Percentiles rank a stretch among this genome's conserved stretches.
phyloP scores from a whole-genome alignment of 2,329 filamentous ascomycete species.

The Xylaria digitata region DNA sequence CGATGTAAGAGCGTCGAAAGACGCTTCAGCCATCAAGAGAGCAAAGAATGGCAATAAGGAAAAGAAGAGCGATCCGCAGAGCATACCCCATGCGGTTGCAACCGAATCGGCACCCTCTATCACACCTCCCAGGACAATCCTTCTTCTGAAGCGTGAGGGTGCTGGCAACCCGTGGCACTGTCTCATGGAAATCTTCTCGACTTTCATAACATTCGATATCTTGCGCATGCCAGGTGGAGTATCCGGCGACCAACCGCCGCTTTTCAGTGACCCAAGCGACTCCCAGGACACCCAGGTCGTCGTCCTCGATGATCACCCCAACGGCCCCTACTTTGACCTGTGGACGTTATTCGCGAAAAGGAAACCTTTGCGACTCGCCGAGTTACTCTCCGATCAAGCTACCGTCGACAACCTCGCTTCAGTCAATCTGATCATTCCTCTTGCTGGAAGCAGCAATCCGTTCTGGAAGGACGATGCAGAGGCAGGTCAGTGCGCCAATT shows the following conservation, averaged over 20 bases:
- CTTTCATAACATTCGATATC: constrained; percentile 50
- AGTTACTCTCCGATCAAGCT: constrained; percentile 37
- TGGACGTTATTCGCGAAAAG: constrained; percentile 53
- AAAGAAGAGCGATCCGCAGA: neutral
- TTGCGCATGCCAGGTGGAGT: constrained; percentile 46
- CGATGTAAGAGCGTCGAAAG: neutral
- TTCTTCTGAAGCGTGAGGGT: constrained; percentile 53
- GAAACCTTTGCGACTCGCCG: constrained; percentile 46
- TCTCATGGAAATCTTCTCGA: constrained; percentile 52
- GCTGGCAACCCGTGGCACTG: constrained; percentile 51
- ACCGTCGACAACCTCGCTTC: constrained; percentile 29
- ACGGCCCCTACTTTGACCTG: constrained; percentile 53
- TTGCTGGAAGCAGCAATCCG: constrained; percentile 56
- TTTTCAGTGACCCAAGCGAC: constrained; percentile 40
- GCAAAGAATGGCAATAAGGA: neutral
- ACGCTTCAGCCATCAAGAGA: neutral
- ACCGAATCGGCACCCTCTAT: neutral
- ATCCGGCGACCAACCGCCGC: constrained; percentile 32
- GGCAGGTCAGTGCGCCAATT: constrained; percentile 48
- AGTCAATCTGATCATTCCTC: constrained; percentile 53
- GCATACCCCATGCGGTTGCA: neutral
- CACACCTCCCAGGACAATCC: constrained; percentile 34
- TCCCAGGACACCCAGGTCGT: constrained; percentile 50
- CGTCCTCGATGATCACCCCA: constrained; percentile 50
- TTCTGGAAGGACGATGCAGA: constrained; percentile 57